These are phyloP conservation scores for Dactylellina cionopaga DNA, from an alignment of 2,329 filamentous ascomycete genomes.

Conservation along the genomic window DNA sequence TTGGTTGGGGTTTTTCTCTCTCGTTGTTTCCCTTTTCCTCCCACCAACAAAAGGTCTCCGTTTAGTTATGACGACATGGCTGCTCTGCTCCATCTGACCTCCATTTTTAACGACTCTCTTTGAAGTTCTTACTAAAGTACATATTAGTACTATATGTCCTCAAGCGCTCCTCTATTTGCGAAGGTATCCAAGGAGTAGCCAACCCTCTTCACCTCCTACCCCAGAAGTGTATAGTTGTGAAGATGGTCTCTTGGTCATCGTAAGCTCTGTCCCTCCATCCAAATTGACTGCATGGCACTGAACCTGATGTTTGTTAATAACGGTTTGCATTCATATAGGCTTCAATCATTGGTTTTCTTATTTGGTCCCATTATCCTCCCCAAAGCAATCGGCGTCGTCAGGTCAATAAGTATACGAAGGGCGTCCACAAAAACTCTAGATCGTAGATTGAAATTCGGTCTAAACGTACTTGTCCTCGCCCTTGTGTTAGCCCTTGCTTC, in stretches of 20 bases:
- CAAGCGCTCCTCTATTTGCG: no score
- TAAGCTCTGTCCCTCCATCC: conserved; percentile 14
- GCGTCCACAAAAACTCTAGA: conserved; percentile 68
- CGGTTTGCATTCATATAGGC: conserved; percentile 57
- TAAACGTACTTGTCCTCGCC: conserved; percentile 69
- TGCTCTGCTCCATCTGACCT: no score
- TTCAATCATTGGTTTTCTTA: conserved; percentile 64
- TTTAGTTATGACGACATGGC: conserved; percentile 22
- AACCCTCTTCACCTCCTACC: background rate
- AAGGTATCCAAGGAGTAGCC: background rate
- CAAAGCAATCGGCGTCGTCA: conserved; percentile 73
- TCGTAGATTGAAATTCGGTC: conserved; percentile 66
- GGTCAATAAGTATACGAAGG: conserved; percentile 61
- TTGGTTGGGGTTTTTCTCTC: no score
- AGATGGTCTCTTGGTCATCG: conserved; percentile 56
- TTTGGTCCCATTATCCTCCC: conserved; percentile 78
- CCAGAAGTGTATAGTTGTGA: background rate
- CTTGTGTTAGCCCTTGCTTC: conserved; percentile 68
- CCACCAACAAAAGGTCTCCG: background rate
- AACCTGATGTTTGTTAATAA: background rate
- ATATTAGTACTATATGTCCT: no score
- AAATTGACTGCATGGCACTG: background rate
- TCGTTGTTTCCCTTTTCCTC: background rate
- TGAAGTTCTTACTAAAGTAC: no score
- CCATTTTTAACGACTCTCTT: no score